A percentile compares a stretch with the other conserved stretches of the same genome.
These are phyloP conservation scores for Hansenula sp. DNA, from an alignment of 1,139 yeast species.

Conservation along the genomic window DNA sequence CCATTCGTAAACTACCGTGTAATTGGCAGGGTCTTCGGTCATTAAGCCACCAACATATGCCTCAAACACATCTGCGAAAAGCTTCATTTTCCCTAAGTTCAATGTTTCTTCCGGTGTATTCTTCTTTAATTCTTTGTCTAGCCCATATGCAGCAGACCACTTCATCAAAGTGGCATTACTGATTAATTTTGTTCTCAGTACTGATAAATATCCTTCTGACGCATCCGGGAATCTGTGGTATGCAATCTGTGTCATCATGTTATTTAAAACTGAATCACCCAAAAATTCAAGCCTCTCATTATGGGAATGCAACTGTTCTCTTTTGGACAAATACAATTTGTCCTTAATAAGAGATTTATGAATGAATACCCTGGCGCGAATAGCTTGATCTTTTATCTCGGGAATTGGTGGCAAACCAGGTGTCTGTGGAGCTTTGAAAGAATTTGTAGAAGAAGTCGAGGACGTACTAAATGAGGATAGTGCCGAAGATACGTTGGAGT, in stretches of 20 bases:
- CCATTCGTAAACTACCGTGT: constrained; percentile 18
- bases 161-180: constrained; percentile 70
- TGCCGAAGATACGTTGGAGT: neutral
- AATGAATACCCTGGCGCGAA: constrained; percentile 70
- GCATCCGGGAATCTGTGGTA: constrained; percentile 64
- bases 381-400: constrained; percentile 50
- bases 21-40: constrained; percentile 17
- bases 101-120: constrained; percentile 24
- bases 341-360: constrained; percentile 73
- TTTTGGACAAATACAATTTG: constrained; percentile 49
- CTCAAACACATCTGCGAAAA: constrained; percentile 25
- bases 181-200: constrained; percentile 65
- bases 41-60: constrained; percentile 24
- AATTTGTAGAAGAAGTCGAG: neutral
- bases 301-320: constrained; percentile 59
- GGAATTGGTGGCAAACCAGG: constrained; percentile 63
- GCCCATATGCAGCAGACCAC: constrained; percentile 68
- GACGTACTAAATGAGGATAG: neutral
- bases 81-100: constrained; percentile 26
- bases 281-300: constrained; percentile 91
- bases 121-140: constrained; percentile 56
- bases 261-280: constrained; percentile 87
- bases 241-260: constrained; percentile 64
- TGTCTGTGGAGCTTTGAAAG: constrained; percentile 18
- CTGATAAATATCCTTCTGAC: constrained; percentile 80